Evolutionary conservation across 192 early-diverging fungal genomes (phyloP).

Genomic region (Kickxella alabastrina): DNA sequence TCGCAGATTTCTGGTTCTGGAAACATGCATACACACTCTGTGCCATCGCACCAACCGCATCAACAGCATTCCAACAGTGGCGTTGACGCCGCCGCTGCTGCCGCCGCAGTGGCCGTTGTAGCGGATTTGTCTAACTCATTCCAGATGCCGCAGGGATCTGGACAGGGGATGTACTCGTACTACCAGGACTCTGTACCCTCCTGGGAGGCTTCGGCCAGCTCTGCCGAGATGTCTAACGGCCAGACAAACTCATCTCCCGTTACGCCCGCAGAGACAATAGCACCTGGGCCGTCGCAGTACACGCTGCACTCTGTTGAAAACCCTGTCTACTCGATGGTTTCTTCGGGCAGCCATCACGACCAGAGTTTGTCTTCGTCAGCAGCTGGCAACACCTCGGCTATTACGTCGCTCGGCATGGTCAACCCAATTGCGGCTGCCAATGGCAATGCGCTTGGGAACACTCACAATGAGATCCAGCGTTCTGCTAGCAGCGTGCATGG

Average conservation of each 20-base stretch:
- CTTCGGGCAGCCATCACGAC: slow-evolving; percentile 9
- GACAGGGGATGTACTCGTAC: slow-evolving; percentile 32
- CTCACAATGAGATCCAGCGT: background rate
- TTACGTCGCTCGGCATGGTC: slow-evolving; percentile 34
- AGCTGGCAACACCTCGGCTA: slow-evolving; percentile 6
- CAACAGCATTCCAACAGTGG: background rate
- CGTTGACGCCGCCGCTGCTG: slow-evolving; percentile 10
- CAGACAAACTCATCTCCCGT: slow-evolving; percentile 36
- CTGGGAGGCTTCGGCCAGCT: slow-evolving; percentile 15
- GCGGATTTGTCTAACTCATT: slow-evolving; percentile 39
- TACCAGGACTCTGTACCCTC: slow-evolving; percentile 25
- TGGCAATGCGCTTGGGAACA: background rate
- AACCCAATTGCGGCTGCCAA: slow-evolving; percentile 13
- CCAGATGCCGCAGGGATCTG: slow-evolving; percentile 24
- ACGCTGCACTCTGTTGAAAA: slow-evolving; percentile 19
- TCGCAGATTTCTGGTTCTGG: background rate
- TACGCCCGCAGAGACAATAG: slow-evolving; percentile 17
- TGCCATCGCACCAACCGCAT: background rate
- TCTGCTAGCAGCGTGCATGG: too few relatives aligned
- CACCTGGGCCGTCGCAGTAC: slow-evolving; percentile 17
- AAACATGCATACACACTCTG: background rate
- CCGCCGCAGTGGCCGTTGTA: slow-evolving; percentile 25
- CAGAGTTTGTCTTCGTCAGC: too few relatives aligned
- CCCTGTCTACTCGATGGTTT: slow-evolving; percentile 14
- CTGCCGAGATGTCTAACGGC: slow-evolving; percentile 14